These are phyloP conservation scores for Massarina eburnea DNA, from an alignment of 2,329 filamentous ascomycete species.

Conservation along the genomic window DNA sequence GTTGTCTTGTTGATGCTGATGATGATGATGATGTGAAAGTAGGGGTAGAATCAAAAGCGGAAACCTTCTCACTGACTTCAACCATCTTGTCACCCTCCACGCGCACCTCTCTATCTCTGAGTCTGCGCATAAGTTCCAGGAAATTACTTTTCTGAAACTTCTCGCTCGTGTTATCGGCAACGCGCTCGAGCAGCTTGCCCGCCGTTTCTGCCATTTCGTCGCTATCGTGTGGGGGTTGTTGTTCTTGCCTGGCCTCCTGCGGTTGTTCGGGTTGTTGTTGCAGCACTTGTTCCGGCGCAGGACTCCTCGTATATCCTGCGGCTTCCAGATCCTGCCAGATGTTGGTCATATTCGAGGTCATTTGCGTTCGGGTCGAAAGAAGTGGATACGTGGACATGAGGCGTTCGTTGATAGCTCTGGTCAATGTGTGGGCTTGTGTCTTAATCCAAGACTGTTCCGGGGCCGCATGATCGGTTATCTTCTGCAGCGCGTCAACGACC, in stretches of 20 bases:
- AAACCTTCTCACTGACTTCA: slow-evolving; percentile 44
- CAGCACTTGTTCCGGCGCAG: slow-evolving; percentile 15
- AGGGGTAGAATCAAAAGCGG: slow-evolving; percentile 9
- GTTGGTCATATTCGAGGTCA: slow-evolving; percentile 23
- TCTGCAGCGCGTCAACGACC: slow-evolving; percentile 35
- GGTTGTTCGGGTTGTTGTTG: slow-evolving; percentile 33
- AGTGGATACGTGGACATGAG: slow-evolving; percentile 42
- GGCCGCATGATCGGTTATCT: slow-evolving; percentile 25
- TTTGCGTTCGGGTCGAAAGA: slow-evolving; percentile 9
- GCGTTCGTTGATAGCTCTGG: slow-evolving; percentile 35
- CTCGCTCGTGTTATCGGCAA: slow-evolving; percentile 67
- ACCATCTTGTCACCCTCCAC: slow-evolving; percentile 72
- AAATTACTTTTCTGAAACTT: slow-evolving; percentile 83
- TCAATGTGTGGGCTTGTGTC: slow-evolving; percentile 26
- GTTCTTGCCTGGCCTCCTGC: slow-evolving; percentile 32
- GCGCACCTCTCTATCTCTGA: slow-evolving; percentile 70
- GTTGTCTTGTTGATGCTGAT: not conserved
- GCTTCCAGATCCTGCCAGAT: slow-evolving; percentile 34
- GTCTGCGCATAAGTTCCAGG: slow-evolving; percentile 72
- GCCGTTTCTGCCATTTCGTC: slow-evolving; percentile 74
- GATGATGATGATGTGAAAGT: slow-evolving; percentile 1
- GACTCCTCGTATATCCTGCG: slow-evolving; percentile 31
- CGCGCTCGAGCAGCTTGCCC: slow-evolving; percentile 67
- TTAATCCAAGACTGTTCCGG: slow-evolving; percentile 24
- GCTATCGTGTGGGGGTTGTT: slow-evolving; percentile 48